Base-by-base conservation (phyloP, 768 basidiomycete species). In the Multifurca ochricompacta region DNA sequence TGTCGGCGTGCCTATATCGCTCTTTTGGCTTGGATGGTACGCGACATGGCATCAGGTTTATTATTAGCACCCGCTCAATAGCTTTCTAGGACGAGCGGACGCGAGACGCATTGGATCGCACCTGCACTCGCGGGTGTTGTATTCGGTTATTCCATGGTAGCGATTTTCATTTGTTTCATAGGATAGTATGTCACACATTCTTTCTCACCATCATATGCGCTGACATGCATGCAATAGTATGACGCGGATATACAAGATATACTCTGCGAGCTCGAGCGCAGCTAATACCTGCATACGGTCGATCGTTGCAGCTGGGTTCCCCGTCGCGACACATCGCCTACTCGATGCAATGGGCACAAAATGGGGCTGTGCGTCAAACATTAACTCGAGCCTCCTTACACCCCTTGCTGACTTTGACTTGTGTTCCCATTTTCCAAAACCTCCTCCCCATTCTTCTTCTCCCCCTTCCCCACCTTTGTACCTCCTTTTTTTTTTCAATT, bases 1-100 rank as follows among this genome's bases (percentile, higher is more conserved):
- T 27, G 27, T 54, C 11, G 21, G 49, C 31, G 43, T 65, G 16
- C 62, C 64, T 5, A 50, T 63, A 1, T 65, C 64, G 4, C 46
- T 61, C 10, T 63, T 65, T 40, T 65, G 64, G 64, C 60, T 65
- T 19, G 64, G 60, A 21, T 65, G 64, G 64, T 65, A 34, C 4
- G 64, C n/a, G n/a, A n/a, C n/a, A n/a, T 49, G 4, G 23, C 6
- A 43, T 13, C 18, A 6, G 2, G 7, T n/a, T 19, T 4, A 9
- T 19, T 9, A 1, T 3, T n/a, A 8, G 9, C 28, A 7, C 14
- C 6, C 5, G 4, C 21, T n/a, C 18, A 23, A 21, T 41, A 21
- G 14, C 18, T 3, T 14, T 8, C 21, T 41, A 64, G 64, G 64
- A 59, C 64, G 31, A 65, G 64, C 41, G 56, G 54, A 8, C 53